A percentile compares a stretch with the other conserved stretches of the same genome.
phyloP scores from a whole-genome alignment of 2,329 filamentous ascomycete genomes.

The Exophiala sp. region DNA sequence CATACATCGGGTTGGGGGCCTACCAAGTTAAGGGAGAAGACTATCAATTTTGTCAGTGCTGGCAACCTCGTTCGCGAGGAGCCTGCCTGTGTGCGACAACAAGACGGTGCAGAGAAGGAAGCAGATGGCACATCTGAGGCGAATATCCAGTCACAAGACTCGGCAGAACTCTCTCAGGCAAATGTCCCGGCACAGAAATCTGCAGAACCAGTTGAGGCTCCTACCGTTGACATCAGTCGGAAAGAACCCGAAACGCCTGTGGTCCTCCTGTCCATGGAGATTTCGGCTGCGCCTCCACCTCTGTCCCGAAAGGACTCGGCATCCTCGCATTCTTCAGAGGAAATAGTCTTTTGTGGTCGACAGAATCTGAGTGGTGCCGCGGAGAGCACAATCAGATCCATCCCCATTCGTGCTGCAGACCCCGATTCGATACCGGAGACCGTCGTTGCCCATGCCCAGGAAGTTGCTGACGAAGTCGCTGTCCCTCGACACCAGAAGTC shows the following conservation, averaged over 20 bases:
- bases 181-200: background rate
- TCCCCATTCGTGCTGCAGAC: background rate
- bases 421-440: background rate
- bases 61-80: slow-evolving; percentile 42
- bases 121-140: background rate
- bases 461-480: background rate
- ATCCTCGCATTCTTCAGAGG: slow-evolving; percentile 24
- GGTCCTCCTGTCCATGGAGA: background rate
- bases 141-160: background rate
- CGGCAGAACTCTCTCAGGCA: background rate
- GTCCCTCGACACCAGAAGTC: background rate
- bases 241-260: background rate
- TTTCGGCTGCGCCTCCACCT: background rate
- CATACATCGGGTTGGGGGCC: slow-evolving; percentile 45
- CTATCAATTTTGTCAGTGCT: slow-evolving; percentile 57
- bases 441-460: background rate
- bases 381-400: background rate
- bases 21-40: slow-evolving; percentile 50
- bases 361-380: slow-evolving; percentile 5
- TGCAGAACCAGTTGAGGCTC: background rate
- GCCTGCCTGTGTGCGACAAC: slow-evolving; percentile 3
- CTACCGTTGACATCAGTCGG: background rate
- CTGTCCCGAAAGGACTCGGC: slow-evolving; percentile 12
- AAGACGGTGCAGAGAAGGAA: slow-evolving; percentile 4
- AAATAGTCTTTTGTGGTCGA: slow-evolving; percentile 25